phyloP scores from a whole-genome alignment of 129 eudicot genomes.

The Tagetes erecta region DNA sequence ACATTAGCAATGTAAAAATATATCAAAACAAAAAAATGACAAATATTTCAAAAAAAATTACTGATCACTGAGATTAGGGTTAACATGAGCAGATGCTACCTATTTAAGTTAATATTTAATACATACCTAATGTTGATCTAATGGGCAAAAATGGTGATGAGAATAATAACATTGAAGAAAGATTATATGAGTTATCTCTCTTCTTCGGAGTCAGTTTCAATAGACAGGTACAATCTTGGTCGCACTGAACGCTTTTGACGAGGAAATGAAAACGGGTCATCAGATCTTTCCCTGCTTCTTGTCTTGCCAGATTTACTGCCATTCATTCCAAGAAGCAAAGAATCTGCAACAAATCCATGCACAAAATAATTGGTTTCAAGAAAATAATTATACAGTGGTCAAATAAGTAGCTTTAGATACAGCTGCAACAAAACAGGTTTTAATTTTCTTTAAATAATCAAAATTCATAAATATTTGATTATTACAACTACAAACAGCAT shows the following conservation, averaged over 20 bases:
- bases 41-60: neutral
- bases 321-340: constrained; percentile 69
- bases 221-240: constrained; percentile 66
- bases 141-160: constrained; percentile 21
- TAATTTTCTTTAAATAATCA: neutral
- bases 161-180: constrained; percentile 20
- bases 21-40: neutral
- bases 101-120: neutral
- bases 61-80: constrained; percentile 15
- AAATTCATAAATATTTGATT: neutral
- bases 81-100: constrained; percentile 22
- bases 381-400: neutral
- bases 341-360: constrained; percentile 46
- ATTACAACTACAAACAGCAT: neutral
- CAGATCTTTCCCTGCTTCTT: constrained; percentile 62
- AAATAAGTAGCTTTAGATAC: neutral
- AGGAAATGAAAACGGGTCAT: constrained; percentile 69
- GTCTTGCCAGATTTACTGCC: constrained; percentile 46
- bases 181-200: constrained; percentile 20
- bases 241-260: constrained; percentile 82
- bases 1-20: neutral
- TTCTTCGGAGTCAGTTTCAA: constrained; percentile 78
- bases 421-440: neutral
- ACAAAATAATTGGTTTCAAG: constrained; percentile 18
- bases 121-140: constrained; percentile 14